These are phyloP conservation scores for Micractinium sp. DNA, from an alignment of 139 green algal species.

Conservation along the genomic window DNA sequence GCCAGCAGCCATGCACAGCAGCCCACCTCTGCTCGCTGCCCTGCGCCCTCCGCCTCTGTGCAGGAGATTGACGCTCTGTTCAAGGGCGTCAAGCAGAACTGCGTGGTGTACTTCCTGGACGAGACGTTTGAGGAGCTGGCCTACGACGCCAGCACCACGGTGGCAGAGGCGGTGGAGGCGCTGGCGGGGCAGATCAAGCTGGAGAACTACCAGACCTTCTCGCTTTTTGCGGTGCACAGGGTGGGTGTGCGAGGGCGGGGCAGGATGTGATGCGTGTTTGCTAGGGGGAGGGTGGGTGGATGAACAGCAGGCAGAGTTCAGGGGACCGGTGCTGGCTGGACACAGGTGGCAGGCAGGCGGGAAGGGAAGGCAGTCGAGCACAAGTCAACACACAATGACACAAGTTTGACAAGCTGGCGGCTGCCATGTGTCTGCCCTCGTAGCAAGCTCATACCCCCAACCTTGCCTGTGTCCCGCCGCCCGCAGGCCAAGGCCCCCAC, in stretches of 20 bases:
- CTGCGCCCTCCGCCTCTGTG: background rate
- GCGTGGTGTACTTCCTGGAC: constrained; percentile 96
- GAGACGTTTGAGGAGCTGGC: constrained; percentile 96
- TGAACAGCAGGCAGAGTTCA: background rate
- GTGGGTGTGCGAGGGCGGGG: constrained; percentile 1
- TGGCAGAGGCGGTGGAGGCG: constrained; percentile 88
- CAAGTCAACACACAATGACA: too few species aligned
- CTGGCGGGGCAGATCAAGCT: constrained; percentile 91
- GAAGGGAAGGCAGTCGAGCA: too few species aligned
- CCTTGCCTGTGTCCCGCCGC: too few species aligned
- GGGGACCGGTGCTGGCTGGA: too few species aligned
- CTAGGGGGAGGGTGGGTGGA: background rate
- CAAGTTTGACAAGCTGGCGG: too few species aligned
- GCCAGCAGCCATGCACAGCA: background rate
- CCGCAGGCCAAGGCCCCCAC: constrained; percentile 44
- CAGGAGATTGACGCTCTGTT: constrained; percentile 89
- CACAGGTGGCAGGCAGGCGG: too few species aligned
- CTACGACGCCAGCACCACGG: constrained; percentile 90
- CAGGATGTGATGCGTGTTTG: background rate
- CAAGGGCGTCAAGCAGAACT: constrained; percentile 66
- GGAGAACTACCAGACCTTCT: constrained; percentile 95
- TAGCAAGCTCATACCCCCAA: background rate
- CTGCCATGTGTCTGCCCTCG: too few species aligned
- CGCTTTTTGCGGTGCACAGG: constrained; percentile 86
- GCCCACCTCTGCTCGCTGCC: background rate